Conservation (phyloP, 169 alveolate genomes). For the Eimeria tenella region DNA sequence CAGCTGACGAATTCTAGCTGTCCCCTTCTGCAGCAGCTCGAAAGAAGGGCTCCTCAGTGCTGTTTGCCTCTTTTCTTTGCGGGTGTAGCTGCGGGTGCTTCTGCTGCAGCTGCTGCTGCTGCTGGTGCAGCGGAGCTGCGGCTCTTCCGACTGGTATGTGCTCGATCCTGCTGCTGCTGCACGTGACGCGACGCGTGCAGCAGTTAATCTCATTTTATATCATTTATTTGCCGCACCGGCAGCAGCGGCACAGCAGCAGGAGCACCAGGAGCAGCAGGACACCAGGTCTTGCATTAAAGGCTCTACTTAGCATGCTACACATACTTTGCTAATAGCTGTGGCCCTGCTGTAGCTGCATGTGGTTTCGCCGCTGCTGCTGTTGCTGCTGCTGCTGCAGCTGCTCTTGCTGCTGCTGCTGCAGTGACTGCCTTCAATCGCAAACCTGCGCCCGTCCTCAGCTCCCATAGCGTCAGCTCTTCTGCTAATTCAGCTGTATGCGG, state of each 20-base stretch:
- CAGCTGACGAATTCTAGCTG: conserved; percentile 20
- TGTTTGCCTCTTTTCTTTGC: not conserved
- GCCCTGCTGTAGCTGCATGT: not conserved
- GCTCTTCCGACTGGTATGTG: not conserved
- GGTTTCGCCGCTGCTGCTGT: not conserved
- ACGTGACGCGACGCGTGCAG: conserved; percentile 15
- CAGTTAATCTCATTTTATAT: not conserved
- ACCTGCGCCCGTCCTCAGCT: not conserved
- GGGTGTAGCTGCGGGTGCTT: conserved; percentile 14
- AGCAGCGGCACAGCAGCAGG: conserved; percentile 53
- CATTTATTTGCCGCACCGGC: not conserved
- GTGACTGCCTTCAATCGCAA: too few relatives aligned
- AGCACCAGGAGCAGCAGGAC: not conserved
- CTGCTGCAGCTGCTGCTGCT: conserved; percentile 50
- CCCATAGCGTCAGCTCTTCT: too few relatives aligned
- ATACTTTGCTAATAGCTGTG: not conserved
- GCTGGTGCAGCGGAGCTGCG: conserved; percentile 24
- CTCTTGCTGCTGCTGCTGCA: not conserved
- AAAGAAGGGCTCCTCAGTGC: conserved; percentile 43
- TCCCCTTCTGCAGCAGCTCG: conserved; percentile 30
- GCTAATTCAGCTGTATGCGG: too few relatives aligned
- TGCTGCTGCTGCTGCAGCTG: not conserved
- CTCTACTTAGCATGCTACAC: not conserved
- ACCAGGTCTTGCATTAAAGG: not conserved
- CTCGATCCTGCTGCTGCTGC: conserved; percentile 27